phyloP scores from a whole-genome alignment of 176 grass and related monocot genomes.

The Secale cereale region DNA sequence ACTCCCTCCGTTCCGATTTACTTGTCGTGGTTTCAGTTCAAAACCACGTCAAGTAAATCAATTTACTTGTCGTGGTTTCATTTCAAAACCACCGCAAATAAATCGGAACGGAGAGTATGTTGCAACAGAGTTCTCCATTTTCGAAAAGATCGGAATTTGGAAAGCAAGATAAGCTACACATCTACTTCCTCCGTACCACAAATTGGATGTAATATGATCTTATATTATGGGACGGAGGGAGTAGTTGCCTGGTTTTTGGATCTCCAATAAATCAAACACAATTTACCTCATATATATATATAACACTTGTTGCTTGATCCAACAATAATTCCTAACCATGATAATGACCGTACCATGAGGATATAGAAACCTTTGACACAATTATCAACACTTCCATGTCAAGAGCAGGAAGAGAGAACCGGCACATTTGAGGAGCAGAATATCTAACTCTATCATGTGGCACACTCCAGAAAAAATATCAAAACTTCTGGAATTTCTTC shows the following conservation, averaged over 20 bases:
- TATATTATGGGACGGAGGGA: too few relatives aligned
- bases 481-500: slow-evolving; percentile 44
- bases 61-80: too few relatives aligned
- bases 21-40: too few relatives aligned
- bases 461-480: slow-evolving; percentile 38
- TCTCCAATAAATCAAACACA: background rate
- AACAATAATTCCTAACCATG: slow-evolving; percentile 21
- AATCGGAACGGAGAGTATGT: too few relatives aligned
- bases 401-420: slow-evolving; percentile 19
- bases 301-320: background rate
- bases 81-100: too few relatives aligned
- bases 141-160: background rate
- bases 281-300: background rate
- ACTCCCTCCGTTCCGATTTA: too few relatives aligned
- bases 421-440: slow-evolving; percentile 10
- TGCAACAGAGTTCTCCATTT: background rate
- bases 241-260: background rate
- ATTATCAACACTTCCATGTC: slow-evolving; percentile 27
- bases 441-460: slow-evolving; percentile 35
- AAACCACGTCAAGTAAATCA: too few relatives aligned
- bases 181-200: too few relatives aligned
- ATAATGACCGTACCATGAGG: background rate
- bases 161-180: background rate
- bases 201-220: too few relatives aligned
- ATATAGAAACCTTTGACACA: slow-evolving; percentile 11